Conservation (phyloP, 2,329 filamentous ascomycete species). For the Trichoderma simmonsii region DNA sequence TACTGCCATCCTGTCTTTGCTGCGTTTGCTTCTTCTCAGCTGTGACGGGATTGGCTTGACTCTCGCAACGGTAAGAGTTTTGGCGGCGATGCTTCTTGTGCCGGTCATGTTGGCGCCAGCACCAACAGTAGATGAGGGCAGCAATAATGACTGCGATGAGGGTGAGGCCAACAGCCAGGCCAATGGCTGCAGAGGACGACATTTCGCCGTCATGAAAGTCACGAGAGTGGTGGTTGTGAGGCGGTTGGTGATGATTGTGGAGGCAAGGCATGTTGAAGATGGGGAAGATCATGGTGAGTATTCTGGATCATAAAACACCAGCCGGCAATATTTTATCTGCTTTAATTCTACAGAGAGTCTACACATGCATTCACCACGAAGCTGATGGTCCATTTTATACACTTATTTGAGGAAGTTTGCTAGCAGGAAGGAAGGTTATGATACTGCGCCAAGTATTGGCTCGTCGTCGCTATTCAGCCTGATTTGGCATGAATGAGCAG, state of each 20-base stretch:
- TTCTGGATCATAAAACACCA: not conserved
- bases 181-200: slow-evolving; percentile 1
- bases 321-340: not conserved
- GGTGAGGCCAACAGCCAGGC: slow-evolving; percentile 4
- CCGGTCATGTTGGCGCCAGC: not conserved
- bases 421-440: not conserved
- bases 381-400: not conserved
- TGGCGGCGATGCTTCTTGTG: not conserved
- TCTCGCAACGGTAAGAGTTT: not conserved
- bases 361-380: not conserved
- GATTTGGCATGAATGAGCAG: not conserved
- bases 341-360: not conserved
- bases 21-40: not conserved
- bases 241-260: not conserved
- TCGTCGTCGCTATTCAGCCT: not conserved
- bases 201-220: not conserved
- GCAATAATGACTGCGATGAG: not conserved
- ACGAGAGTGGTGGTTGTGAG: not conserved
- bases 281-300: not conserved
- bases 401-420: not conserved
- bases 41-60: not conserved
- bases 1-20: not conserved
- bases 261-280: slow-evolving; percentile 11
- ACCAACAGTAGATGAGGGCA: slow-evolving; percentile 6
- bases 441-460: not conserved